Base-by-base conservation (phyloP, 2,329 filamentous ascomycete genomes). In the Exophiala aquamarina region DNA sequence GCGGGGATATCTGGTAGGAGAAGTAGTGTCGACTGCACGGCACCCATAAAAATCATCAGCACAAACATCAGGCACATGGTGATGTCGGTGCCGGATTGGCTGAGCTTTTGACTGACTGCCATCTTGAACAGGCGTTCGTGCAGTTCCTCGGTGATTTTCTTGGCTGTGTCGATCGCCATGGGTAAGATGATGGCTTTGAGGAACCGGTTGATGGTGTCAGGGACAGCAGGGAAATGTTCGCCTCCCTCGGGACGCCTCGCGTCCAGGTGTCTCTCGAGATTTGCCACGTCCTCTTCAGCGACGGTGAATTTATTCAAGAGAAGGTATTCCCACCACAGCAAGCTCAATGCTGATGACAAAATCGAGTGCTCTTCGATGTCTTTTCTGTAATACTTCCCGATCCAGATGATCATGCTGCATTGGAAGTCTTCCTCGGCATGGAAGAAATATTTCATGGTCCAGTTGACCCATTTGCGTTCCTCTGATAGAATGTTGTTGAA, bases 161-260 rank as follows among this genome's bases (percentile, higher is more conserved):
- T 28, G 10, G 41, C 50, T 3, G 44, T 41, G 9, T 47, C 42
- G 18, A 45, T 41, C 14, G 54, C 46, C 36, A 49, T 33, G 1
- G 37, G 50, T 11, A 54, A 44, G 19, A 55, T 44, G 15, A 49
- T 28, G 14, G 40, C 44, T 17, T 57, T 57, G 19, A 57, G 36
- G 35, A 57, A 57, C 17, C 51, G 43, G 20, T 57, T 53, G 46
- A 57, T 52, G 2, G 48, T 57, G 15, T 52, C 51, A 3, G 54
- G 54, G 20, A 48, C 47, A 10, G 49, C 47, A 6, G 41, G n/a
- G 7, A 41, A 15, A 15, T 44, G 31, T 15, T 26, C 17, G 6
- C 28, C 33, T 8, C 20, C 44, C 11, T 20, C 18, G 3, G 37
- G 48, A 26, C 44, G 36, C 20, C 18, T 29, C 7, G 34, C 38